Evolutionary conservation across 2,329 filamentous ascomycete genomes (phyloP).

Genomic region (Pseudogymnoascus sp.): DNA sequence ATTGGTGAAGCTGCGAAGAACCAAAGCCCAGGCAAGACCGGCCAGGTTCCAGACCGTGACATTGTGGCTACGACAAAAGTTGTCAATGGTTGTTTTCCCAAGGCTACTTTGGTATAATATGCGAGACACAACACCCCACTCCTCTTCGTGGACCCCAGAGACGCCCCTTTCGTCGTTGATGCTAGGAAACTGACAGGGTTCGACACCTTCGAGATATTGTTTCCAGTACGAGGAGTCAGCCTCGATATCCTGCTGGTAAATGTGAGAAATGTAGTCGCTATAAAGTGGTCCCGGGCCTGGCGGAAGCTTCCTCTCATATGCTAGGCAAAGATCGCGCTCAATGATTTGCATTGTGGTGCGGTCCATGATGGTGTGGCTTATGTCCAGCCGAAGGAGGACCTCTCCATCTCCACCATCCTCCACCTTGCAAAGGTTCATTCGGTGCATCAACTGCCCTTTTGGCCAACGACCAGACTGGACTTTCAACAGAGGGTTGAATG

Average conservation of each 20-base stretch:
- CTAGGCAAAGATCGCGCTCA: slow-evolving; percentile 27
- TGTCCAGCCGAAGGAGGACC: not conserved
- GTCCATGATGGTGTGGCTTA: slow-evolving; percentile 3
- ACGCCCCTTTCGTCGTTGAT: slow-evolving; percentile 13
- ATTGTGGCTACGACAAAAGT: not conserved
- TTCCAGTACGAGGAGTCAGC: slow-evolving; percentile 37
- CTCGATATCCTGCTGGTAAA: slow-evolving; percentile 24
- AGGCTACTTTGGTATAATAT: not conserved
- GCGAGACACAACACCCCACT: not conserved
- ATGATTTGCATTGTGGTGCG: slow-evolving; percentile 8
- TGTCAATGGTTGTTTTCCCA: not conserved
- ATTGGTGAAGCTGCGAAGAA: slow-evolving; percentile 19
- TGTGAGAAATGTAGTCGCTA: slow-evolving; percentile 30
- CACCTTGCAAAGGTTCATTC: slow-evolving; percentile 7
- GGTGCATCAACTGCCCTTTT: slow-evolving; percentile 3
- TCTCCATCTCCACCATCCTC: not conserved
- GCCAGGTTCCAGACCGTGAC: not conserved
- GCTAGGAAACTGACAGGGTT: slow-evolving; percentile 39
- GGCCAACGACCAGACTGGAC: not conserved
- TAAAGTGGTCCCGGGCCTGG: slow-evolving; percentile 30
- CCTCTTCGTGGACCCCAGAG: not conserved
- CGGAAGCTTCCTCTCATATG: slow-evolving; percentile 37
- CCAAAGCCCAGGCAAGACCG: slow-evolving; percentile 25
- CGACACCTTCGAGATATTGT: slow-evolving; percentile 33
- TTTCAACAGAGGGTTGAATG: not conserved